Base-by-base conservation (phyloP, 2,329 filamentous ascomycete species). In the Aspergillus pseudoglaucus region DNA sequence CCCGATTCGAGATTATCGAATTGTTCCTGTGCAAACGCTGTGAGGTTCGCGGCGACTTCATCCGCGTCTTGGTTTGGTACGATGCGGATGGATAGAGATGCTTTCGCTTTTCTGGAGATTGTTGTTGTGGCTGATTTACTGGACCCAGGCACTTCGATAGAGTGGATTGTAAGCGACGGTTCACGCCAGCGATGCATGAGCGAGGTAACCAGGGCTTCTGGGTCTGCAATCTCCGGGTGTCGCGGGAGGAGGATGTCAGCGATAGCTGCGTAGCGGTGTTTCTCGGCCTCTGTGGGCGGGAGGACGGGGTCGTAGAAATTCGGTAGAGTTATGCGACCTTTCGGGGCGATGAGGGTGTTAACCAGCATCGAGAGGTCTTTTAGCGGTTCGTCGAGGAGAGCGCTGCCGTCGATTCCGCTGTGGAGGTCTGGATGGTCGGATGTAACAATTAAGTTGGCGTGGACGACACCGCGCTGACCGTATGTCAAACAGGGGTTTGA, bases 171-270 rank as follows among this genome's bases (percentile, higher is more conserved):
- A 45, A 98, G 75, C 44, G 94, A 95, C 0, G 93, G 90, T 62
- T 97, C 90, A 18, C 93, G 84, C 93, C 93, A 98, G 48, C 90
- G 81, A 9, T 90, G 87, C 86, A 95, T 95, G 5, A 98, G 77
- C 2, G 86, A 90, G 33, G 83, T 78, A 50, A 91, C 90, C 42
- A 97, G 80, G n/a, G 79, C 79, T 6, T 85, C 79, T 0, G 85
- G 77, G 1, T 81, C 73, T 9, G 78, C 75, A 5, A 84, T 77
- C 41, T 80, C 74, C 1, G 87, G 83, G 58, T 87, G 87, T 47
- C 84, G 82, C 14, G 80, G 79, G 27, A 90, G 81, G 3, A 96
- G 73, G 1, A 89, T 85, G 9, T 82, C 79, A 0, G 87, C 84
- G 51, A 97, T 95, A 47, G 91, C 88, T 44, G 88, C 82, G 61